These are phyloP conservation scores for Phytophthora pistaciae DNA, from an alignment of 352 stramenopile species.

Conservation along the genomic window DNA sequence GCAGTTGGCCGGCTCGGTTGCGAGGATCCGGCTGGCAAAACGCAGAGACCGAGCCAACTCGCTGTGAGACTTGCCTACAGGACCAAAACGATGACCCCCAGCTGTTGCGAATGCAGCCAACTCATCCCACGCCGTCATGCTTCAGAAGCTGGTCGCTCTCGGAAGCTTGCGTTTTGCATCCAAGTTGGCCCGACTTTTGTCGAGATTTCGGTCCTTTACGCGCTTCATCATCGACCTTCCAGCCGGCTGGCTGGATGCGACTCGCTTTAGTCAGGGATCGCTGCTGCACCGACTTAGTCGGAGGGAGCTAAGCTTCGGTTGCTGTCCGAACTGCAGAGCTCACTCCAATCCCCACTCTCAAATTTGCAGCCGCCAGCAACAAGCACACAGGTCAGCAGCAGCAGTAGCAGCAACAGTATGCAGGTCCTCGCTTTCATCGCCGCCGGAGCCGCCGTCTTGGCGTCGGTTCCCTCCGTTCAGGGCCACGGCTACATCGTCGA, in stretches of 20 bases:
- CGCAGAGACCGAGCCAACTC: constrained; percentile 7
- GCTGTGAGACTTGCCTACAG: not conserved
- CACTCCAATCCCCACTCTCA: constrained; percentile 11
- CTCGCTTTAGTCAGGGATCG: constrained; percentile 9
- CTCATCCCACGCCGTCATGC: constrained; percentile 14
- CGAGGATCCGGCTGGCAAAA: constrained; percentile 7
- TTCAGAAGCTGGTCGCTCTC: constrained; percentile 18
- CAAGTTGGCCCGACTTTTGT: constrained; percentile 16
- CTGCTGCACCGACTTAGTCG: constrained; percentile 12
- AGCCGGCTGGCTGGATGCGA: constrained; percentile 13
- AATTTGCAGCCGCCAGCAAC: constrained; percentile 27
- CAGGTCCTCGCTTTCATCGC: constrained; percentile 37
- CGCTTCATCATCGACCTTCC: constrained; percentile 10
- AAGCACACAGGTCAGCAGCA: constrained; percentile 11
- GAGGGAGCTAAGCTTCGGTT: not conserved
- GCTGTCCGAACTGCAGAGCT: constrained; percentile 14
- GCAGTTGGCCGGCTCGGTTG: constrained; percentile 3
- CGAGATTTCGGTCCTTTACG: constrained; percentile 24
- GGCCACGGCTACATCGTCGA: constrained; percentile 58
- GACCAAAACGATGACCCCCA: constrained; percentile 11
- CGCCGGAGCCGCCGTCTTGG: constrained; percentile 30
- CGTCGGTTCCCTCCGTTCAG: constrained; percentile 22
- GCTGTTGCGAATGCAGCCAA: constrained; percentile 6
- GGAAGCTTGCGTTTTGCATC: constrained; percentile 17
- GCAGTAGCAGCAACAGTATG: constrained; percentile 32